Base-by-base conservation (phyloP, 202 grass and related monocot species). In the Bolboschoenoplectus hybrid region DNA sequence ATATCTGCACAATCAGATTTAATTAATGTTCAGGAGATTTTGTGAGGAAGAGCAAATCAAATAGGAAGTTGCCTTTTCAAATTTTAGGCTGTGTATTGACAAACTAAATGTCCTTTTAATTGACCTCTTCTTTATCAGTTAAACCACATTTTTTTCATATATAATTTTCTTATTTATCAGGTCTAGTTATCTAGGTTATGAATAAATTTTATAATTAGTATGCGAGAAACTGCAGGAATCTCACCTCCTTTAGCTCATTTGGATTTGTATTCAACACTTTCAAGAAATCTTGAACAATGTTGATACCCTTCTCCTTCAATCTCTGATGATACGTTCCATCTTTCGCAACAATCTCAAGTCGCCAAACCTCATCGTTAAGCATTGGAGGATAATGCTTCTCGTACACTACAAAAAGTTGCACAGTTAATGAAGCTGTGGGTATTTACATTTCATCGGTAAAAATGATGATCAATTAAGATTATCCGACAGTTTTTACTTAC, bases 301-400 rank as follows among this genome's bases (percentile, higher is more conserved):
- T 45, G 43, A 97, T 88, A 68, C 86, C 88, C 20, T 62, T 85
- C 3, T 74, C 16, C 35, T 80, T 88, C 69, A 94, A 89, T 47
- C 85, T 90, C 36, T 80, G 83, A 39, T 86, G 51, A 64, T 90
- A 87, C 80, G 46, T 50, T 17, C 92, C 95, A 53, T 81, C 81
- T 81, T 81, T 93, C 6, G 85, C 78, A 67, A 97, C 90, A 49
- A 51, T 88, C 67, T 91, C 56, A 45, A 97, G 81, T 14, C 88
- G 89, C 95, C 95, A 97, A 26, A 94, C 88, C 82, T 91, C 74
- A 3, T 97, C 89, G 0, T 69, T 64, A 14, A 86, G 55, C 85
- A 34, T 40, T 60, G 95, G 95, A 0, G 89, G 89, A 39, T 91
- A 63, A 45, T 93, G 88, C 79, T 97, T 97, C 79, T 90, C 64